phyloP scores from a whole-genome alignment of 1,284 basidiomycete genomes.

The Pholiota adiposa region DNA sequence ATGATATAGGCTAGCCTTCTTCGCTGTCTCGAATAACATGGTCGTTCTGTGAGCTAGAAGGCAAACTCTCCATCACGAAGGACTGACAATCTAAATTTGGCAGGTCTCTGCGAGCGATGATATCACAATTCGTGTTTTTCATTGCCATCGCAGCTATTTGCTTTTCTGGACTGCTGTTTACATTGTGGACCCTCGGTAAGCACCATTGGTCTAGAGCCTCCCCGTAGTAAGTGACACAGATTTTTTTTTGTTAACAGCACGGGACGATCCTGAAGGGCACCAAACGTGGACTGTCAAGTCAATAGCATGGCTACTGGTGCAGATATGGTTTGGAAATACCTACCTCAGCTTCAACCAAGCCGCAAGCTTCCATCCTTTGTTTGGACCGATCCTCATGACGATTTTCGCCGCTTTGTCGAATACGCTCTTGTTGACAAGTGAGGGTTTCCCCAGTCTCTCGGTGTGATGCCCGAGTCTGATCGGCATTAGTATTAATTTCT shows the following conservation, averaged over 20 bases:
- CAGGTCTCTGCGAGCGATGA: slow-evolving; percentile 78
- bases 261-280: slow-evolving; percentile 22
- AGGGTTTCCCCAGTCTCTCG: slow-evolving; percentile 31
- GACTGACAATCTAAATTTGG: neutral
- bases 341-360: slow-evolving; percentile 73
- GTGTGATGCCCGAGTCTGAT: neutral
- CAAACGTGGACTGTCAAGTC: slow-evolving; percentile 66
- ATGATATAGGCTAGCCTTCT: slow-evolving; percentile 78
- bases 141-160: slow-evolving; percentile 82
- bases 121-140: slow-evolving; percentile 83
- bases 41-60: slow-evolving; percentile 67
- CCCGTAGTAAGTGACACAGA: neutral
- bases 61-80: neutral
- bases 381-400: slow-evolving; percentile 87
- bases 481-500: slow-evolving; percentile 72
- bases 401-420: slow-evolving; percentile 83
- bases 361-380: slow-evolving; percentile 80
- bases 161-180: slow-evolving; percentile 87
- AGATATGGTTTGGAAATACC: slow-evolving; percentile 86
- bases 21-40: slow-evolving; percentile 83
- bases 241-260: slow-evolving; percentile 19
- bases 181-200: slow-evolving; percentile 76
- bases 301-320: slow-evolving; percentile 82
- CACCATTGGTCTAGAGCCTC: slow-evolving; percentile 8
- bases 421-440: slow-evolving; percentile 81